A percentile compares a stretch with the other conserved stretches of the same genome.
Evolutionary conservation across 2,329 filamentous ascomycete genomes (phyloP).

Genomic region (Aspergillus sclerotialis): DNA sequence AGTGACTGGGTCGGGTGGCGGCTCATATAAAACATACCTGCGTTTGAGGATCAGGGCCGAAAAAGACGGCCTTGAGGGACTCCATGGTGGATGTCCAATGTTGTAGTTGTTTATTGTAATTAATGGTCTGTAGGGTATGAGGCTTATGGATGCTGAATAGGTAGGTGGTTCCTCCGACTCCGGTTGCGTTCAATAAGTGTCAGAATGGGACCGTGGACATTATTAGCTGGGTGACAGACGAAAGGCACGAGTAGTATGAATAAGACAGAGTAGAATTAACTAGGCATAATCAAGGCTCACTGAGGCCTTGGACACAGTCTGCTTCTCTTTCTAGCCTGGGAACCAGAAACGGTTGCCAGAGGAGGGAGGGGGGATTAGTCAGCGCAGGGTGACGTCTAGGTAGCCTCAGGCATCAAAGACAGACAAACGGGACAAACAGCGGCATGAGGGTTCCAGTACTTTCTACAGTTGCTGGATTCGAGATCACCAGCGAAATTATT

Average conservation of each 20-base stretch:
- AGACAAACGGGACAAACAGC: constrained; percentile 29
- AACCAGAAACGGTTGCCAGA: constrained; percentile 2
- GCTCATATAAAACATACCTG: constrained; percentile 64
- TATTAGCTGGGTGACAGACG: not conserved
- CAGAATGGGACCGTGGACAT: not conserved
- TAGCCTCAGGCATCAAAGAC: constrained; percentile 14
- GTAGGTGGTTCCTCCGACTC: too few species aligned
- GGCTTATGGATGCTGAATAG: not conserved
- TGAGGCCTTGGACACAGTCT: constrained; percentile 1
- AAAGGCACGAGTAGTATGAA: not conserved
- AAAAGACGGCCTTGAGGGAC: constrained; percentile 76
- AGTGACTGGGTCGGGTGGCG: too few species aligned
- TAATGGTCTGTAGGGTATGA: not conserved
- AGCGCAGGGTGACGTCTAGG: constrained; percentile 8
- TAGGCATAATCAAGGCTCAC: not conserved
- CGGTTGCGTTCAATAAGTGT: too few species aligned
- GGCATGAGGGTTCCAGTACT: constrained; percentile 32
- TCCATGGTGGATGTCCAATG: constrained; percentile 57
- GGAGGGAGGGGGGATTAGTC: constrained; percentile 5
- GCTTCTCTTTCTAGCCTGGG: constrained; percentile 1
- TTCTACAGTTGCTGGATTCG: constrained; percentile 24
- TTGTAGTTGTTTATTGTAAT: not conserved
- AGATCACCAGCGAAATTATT: constrained; percentile 18
- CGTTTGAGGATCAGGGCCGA: constrained; percentile 83
- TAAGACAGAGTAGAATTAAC: not conserved